A percentile compares a stretch with the other conserved stretches of the same genome.
phyloP scores from a whole-genome alignment of 495 filamentous ascomycete species.

The Penicillium angulare region DNA sequence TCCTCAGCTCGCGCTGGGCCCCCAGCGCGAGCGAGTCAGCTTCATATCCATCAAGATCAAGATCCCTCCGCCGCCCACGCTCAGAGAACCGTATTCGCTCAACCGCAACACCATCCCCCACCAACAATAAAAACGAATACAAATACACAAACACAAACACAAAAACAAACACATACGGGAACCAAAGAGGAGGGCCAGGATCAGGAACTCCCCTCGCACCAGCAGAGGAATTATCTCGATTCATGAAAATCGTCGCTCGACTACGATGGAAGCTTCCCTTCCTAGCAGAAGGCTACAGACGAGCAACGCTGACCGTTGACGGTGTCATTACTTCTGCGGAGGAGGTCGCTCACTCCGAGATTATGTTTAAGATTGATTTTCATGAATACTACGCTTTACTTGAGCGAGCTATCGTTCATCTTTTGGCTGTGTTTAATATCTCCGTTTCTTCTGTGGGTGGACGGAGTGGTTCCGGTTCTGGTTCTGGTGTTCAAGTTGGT shows the following conservation, averaged over 20 bases:
- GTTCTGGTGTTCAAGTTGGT: not conserved
- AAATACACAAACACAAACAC: slow-evolving; percentile 12
- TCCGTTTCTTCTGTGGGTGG: slow-evolving; percentile 27
- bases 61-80: slow-evolving; percentile 1
- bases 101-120: not conserved
- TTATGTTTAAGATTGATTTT: slow-evolving; percentile 71
- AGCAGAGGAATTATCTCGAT: slow-evolving; percentile 49
- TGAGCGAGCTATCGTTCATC: slow-evolving; percentile 61
- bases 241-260: slow-evolving; percentile 54
- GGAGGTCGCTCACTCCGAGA: slow-evolving; percentile 43
- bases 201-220: slow-evolving; percentile 19
- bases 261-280: slow-evolving; percentile 61
- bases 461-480: not conserved
- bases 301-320: slow-evolving; percentile 35
- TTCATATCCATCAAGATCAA: not conserved
- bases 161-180: slow-evolving; percentile 3
- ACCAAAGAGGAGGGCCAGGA: not conserved
- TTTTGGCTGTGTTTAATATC: slow-evolving; percentile 57
- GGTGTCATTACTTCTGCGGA: not conserved
- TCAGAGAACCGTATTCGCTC: slow-evolving; percentile 10
- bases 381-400: slow-evolving; percentile 68
- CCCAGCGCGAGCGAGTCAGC: slow-evolving; percentile 9
- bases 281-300: slow-evolving; percentile 51
- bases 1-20: slow-evolving; percentile 33
- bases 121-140: slow-evolving; percentile 3